These are phyloP conservation scores for Stephanodiscus minutulus DNA, from an alignment of 108 stramenopile species.

Conservation along the genomic window DNA sequence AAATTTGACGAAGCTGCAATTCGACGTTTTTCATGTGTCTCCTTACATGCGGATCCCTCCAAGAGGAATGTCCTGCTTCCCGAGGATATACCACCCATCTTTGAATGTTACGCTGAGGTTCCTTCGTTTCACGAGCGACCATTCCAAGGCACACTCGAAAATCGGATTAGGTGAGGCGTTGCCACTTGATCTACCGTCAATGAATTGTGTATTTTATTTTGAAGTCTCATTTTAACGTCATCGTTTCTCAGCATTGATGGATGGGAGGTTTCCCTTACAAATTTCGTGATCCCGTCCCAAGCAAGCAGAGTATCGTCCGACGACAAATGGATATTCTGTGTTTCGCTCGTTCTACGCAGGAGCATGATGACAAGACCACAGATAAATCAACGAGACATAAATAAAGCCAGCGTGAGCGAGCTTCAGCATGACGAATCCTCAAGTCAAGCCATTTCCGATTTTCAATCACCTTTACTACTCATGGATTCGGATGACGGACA, in stretches of 20 bases:
- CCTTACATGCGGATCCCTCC: slow-evolving; percentile 17
- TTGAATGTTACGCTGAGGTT: slow-evolving; percentile 74
- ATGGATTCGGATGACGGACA: slow-evolving; percentile 19
- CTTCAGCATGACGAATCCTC: slow-evolving; percentile 7
- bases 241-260: slow-evolving; percentile 61
- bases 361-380: neutral
- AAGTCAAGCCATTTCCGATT: slow-evolving; percentile 13
- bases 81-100: slow-evolving; percentile 58
- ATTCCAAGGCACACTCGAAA: slow-evolving; percentile 37
- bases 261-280: slow-evolving; percentile 79
- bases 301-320: slow-evolving; percentile 48
- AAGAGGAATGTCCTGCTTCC: slow-evolving; percentile 21
- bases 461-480: slow-evolving; percentile 48
- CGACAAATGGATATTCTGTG: slow-evolving; percentile 66
- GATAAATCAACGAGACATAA: slow-evolving; percentile 14
- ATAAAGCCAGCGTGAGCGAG: slow-evolving; percentile 16
- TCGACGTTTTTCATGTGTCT: slow-evolving; percentile 64
- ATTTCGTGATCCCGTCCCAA: slow-evolving; percentile 69
- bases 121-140: slow-evolving; percentile 54
- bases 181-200: neutral
- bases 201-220: neutral
- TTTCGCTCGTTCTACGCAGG: slow-evolving; percentile 69
- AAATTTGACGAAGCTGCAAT: slow-evolving; percentile 17
- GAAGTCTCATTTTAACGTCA: slow-evolving; percentile 18
- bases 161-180: slow-evolving; percentile 28